These are phyloP conservation scores for Saccharomyces pastorianus DNA, from an alignment of 1,139 yeast species.

Conservation along the genomic window DNA sequence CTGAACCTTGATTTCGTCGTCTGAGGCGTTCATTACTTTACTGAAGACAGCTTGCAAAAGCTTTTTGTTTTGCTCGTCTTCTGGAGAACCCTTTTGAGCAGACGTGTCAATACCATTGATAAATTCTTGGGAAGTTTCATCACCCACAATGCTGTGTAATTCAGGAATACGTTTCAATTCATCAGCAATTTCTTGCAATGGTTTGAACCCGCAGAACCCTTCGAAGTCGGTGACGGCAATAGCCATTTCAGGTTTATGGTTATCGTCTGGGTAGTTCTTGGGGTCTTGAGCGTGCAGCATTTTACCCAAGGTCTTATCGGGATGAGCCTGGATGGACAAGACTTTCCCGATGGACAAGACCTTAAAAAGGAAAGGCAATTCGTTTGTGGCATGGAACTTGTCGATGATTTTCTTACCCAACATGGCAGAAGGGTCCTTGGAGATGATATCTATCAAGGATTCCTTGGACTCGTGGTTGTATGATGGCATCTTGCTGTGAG, in stretches of 20 bases:
- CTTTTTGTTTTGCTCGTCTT: constrained; percentile 47
- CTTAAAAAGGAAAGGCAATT: constrained; percentile 86
- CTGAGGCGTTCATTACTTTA: constrained; percentile 72
- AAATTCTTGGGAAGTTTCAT: constrained; percentile 47
- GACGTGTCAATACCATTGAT: constrained; percentile 40
- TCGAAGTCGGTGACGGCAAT: constrained; percentile 91
- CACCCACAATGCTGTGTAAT: constrained; percentile 62
- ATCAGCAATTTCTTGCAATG: constrained; percentile 63
- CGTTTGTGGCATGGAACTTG: constrained; percentile 62
- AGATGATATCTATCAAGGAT: constrained; percentile 57
- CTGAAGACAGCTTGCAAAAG: constrained; percentile 70
- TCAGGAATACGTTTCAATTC: constrained; percentile 70
- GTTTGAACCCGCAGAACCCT: constrained; percentile 97
- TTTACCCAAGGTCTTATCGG: constrained; percentile 77
- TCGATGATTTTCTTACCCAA: constrained; percentile 50
- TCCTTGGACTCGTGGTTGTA: constrained; percentile 45
- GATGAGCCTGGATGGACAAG: constrained; percentile 93
- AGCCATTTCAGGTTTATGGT: constrained; percentile 99
- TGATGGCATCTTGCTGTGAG: constrained; percentile 92
- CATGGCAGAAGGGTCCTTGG: constrained; percentile 48
- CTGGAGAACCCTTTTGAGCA: constrained; percentile 40
- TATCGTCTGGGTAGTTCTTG: constrained; percentile 90
- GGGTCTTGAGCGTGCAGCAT: constrained; percentile 77
- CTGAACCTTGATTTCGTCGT: constrained; percentile 42
- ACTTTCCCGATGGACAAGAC: constrained; percentile 90